phyloP scores from a whole-genome alignment of 139 green algal genomes.

The Tetradesmus lagerheimii region DNA sequence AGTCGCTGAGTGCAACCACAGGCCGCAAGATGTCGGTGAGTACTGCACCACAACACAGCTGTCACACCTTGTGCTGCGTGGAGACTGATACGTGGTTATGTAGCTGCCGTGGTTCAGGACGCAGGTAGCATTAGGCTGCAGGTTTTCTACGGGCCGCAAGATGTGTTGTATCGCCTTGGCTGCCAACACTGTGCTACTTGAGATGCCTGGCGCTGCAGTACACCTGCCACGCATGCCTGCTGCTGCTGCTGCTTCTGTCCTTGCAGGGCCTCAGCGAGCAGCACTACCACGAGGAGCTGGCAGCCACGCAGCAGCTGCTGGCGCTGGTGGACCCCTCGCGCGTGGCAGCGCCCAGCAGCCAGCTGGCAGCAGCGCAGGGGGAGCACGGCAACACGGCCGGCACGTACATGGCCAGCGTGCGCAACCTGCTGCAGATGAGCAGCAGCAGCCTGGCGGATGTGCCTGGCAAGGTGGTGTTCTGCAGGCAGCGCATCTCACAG shows the following conservation, averaged over 20 bases:
- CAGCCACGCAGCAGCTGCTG: conserved; percentile 39
- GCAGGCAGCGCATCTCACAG: conserved; percentile 52
- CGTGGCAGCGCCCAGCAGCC: background rate
- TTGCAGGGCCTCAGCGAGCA: conserved; percentile 41
- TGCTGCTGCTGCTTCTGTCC: background rate
- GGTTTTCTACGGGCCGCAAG: too few relatives aligned
- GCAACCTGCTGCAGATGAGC: conserved; percentile 50
- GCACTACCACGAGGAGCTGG: conserved; percentile 60
- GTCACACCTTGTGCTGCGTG: background rate
- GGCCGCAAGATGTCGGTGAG: conserved; percentile 34
- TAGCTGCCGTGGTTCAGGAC: too few relatives aligned
- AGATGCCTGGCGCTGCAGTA: too few relatives aligned
- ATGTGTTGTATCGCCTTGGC: too few relatives aligned
- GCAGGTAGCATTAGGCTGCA: too few relatives aligned
- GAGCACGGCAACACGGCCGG: conserved; percentile 17
- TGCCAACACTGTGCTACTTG: too few relatives aligned
- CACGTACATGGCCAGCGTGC: conserved; percentile 41
- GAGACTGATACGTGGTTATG: too few relatives aligned
- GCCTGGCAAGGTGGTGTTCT: conserved; percentile 55
- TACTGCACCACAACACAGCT: background rate
- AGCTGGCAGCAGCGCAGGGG: conserved; percentile 23
- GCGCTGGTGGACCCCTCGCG: conserved; percentile 39
- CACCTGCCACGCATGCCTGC: too few relatives aligned
- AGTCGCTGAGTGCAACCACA: conserved; percentile 26
- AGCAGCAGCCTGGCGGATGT: conserved; percentile 51